These are phyloP conservation scores for Trichophyton benhamiae DNA, from an alignment of 2,329 filamentous ascomycete species.

Conservation along the genomic window DNA sequence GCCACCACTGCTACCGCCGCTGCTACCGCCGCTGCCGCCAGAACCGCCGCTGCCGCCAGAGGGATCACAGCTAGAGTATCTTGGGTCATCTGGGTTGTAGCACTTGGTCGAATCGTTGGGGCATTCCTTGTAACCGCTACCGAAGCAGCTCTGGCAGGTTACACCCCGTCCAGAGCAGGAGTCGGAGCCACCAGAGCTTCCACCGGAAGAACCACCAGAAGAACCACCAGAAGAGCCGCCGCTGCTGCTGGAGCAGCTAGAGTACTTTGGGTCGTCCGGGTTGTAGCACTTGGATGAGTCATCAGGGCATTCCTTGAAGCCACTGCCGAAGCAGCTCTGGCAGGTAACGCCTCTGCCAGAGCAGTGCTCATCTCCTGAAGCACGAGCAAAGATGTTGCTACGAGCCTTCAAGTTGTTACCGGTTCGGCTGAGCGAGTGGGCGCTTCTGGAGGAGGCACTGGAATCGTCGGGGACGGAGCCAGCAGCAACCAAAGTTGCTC, in stretches of 20 bases:
- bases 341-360: constrained; percentile 1
- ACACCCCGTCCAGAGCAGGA: constrained; percentile 3
- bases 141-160: constrained; percentile 6
- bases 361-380: neutral
- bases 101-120: neutral
- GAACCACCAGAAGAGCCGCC: neutral
- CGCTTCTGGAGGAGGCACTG: neutral
- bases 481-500: constrained; percentile 1
- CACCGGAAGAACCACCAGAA: neutral
- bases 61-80: too few relatives aligned
- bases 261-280: neutral
- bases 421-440: neutral
- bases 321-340: constrained; percentile 5
- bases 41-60: neutral
- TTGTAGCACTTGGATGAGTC: constrained; percentile 3
- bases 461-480: neutral
- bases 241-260: neutral
- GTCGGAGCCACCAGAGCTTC: neutral
- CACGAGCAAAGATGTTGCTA: neutral
- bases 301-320: constrained; percentile 5
- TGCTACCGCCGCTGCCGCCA: neutral
- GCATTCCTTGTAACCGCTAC: constrained; percentile 4
- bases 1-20: neutral
- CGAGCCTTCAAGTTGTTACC: constrained; percentile 1
- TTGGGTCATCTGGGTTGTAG: constrained; percentile 3